Conservation (phyloP, 2,329 filamentous ascomycete genomes). For the Fusarium clavum region DNA sequence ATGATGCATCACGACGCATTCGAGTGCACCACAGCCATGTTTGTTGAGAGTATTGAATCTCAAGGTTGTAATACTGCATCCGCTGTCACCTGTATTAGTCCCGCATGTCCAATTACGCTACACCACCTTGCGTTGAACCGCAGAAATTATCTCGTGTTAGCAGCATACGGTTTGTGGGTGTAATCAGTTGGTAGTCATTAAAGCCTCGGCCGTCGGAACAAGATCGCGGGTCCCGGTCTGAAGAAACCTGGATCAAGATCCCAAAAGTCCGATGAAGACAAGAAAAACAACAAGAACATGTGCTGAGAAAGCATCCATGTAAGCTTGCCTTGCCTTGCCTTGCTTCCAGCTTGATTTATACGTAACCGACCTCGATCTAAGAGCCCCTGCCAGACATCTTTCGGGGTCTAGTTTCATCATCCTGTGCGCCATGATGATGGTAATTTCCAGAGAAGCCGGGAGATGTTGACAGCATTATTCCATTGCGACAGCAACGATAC, state of each 20-base stretch:
- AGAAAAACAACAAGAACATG: not conserved
- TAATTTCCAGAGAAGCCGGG: slow-evolving; percentile 44
- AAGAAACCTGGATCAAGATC: slow-evolving; percentile 5
- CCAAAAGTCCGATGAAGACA: not conserved
- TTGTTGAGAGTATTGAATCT: not conserved
- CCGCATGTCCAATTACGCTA: slow-evolving; percentile 40
- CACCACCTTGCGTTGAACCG: slow-evolving; percentile 29
- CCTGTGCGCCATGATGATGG: slow-evolving; percentile 37
- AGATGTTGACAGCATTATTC: slow-evolving; percentile 31
- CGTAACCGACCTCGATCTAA: slow-evolving; percentile 30
- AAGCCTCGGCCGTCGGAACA: slow-evolving; percentile 25
- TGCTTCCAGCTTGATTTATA: slow-evolving; percentile 25
- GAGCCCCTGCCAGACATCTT: slow-evolving; percentile 30
- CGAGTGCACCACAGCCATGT: not conserved
- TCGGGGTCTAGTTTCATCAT: slow-evolving; percentile 41
- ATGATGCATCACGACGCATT: not conserved
- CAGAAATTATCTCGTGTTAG: slow-evolving; percentile 38
- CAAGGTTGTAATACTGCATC: slow-evolving; percentile 26
- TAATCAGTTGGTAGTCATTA: slow-evolving; percentile 14
- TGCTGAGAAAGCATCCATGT: not conserved
- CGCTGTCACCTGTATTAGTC: slow-evolving; percentile 38
- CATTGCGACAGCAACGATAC: slow-evolving; percentile 42
- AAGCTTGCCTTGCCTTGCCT: slow-evolving; percentile 3
- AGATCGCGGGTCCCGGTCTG: slow-evolving; percentile 24
- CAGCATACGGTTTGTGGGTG: slow-evolving; percentile 10